These are phyloP conservation scores for Annulohypoxylon bovei DNA, from an alignment of 495 filamentous ascomycete species.

Conservation along the genomic window DNA sequence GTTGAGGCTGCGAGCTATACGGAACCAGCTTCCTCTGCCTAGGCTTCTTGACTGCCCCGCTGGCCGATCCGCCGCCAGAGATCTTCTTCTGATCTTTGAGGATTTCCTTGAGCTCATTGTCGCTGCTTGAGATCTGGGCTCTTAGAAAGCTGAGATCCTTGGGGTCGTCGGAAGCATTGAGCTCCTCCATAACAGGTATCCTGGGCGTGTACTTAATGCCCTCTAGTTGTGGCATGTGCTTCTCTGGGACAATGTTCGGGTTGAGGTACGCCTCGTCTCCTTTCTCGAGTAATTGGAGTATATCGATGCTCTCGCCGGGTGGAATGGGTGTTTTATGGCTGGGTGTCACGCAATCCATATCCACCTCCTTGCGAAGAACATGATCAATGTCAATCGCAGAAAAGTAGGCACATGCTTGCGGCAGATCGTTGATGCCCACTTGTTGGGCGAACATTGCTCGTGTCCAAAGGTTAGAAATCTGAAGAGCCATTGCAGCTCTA, in stretches of 20 bases:
- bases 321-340: conserved; percentile 82
- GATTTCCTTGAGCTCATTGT: conserved; percentile 77
- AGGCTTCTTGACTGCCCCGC: conserved; percentile 17
- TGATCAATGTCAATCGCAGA: conserved; percentile 93
- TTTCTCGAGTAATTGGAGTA: conserved; percentile 75
- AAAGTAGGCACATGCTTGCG: conserved; percentile 94
- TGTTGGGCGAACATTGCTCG: conserved; percentile 96
- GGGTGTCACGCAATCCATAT: conserved; percentile 96
- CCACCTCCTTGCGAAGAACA: conserved; percentile 94
- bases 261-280: conserved; percentile 72
- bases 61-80: not conserved
- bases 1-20: conserved; percentile 42
- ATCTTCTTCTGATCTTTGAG: conserved; percentile 64
- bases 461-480: conserved; percentile 96
- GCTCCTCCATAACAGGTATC: conserved; percentile 78
- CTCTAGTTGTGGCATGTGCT: conserved; percentile 61
- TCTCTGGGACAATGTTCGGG: conserved; percentile 61
- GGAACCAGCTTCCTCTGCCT: conserved; percentile 38
- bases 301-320: conserved; percentile 86
- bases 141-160: conserved; percentile 71
- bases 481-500: conserved; percentile 86
- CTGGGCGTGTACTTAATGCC: conserved; percentile 73
- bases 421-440: conserved; percentile 93
- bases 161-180: conserved; percentile 51
- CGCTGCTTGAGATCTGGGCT: conserved; percentile 83